Percentiles rank a stretch among this genome's conserved stretches.
Conservation (phyloP, 1,139 yeast genomes). For the Wickerhamomyces sp. region DNA sequence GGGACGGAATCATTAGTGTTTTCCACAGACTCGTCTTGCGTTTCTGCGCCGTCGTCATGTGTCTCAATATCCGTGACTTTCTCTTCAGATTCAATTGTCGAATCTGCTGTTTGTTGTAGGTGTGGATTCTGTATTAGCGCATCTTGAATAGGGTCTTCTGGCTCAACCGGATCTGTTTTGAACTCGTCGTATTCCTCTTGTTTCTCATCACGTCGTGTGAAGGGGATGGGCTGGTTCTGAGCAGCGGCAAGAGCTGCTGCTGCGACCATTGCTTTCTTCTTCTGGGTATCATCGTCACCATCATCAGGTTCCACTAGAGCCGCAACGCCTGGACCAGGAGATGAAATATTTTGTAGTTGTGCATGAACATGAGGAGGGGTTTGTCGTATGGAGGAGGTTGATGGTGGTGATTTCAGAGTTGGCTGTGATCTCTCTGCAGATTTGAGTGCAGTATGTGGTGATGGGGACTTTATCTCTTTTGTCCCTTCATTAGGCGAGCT, state of each 20-base stretch:
- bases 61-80: slow-evolving; percentile 1
- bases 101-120: slow-evolving; percentile 1
- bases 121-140: slow-evolving; percentile 1
- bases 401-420: slow-evolving; percentile 4
- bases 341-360: slow-evolving; percentile 21
- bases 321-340: slow-evolving; percentile 49
- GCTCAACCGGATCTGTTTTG: not conserved
- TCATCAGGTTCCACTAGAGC: slow-evolving; percentile 31
- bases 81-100: slow-evolving; percentile 4
- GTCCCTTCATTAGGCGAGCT: slow-evolving; percentile 6
- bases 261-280: slow-evolving; percentile 51
- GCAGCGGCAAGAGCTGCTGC: slow-evolving; percentile 74
- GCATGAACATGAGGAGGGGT: slow-evolving; percentile 7
- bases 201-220: slow-evolving; percentile 15
- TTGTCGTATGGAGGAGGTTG: slow-evolving; percentile 7
- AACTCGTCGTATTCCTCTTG: slow-evolving; percentile 4
- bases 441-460: slow-evolving; percentile 1
- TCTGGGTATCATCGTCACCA: slow-evolving; percentile 25
- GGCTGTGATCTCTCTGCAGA: slow-evolving; percentile 4
- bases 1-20: slow-evolving; percentile 1
- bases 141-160: slow-evolving; percentile 1
- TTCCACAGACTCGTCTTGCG: slow-evolving; percentile 7
- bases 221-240: slow-evolving; percentile 59
- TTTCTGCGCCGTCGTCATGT: slow-evolving; percentile 6
- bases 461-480: not conserved